Conservation (phyloP, 2,329 filamentous ascomycete genomes). For the Pseudophaeomoniella oleicola region DNA sequence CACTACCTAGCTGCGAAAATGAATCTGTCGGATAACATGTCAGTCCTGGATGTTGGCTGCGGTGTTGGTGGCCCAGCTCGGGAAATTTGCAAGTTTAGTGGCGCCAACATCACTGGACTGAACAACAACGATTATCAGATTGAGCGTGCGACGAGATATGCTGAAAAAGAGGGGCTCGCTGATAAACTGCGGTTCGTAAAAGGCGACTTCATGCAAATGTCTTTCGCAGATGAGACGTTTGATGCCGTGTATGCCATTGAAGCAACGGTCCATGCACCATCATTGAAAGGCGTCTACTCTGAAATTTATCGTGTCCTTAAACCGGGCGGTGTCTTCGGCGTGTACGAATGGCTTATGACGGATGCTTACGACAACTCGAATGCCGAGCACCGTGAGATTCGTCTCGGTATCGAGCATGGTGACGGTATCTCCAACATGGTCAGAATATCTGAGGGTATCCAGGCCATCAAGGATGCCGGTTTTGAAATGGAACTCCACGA, state of each 20-base stretch:
- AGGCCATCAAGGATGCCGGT: slow-evolving; percentile 73
- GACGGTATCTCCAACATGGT: slow-evolving; percentile 98
- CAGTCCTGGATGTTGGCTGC: slow-evolving; percentile 88
- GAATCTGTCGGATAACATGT: slow-evolving; percentile 71
- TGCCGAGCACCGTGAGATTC: slow-evolving; percentile 72
- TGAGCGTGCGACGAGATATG: slow-evolving; percentile 76
- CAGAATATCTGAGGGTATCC: slow-evolving; percentile 63
- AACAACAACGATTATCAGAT: slow-evolving; percentile 99
- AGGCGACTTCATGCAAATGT: slow-evolving; percentile 99
- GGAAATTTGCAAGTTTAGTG: slow-evolving; percentile 93
- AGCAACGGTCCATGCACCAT: slow-evolving; percentile 87
- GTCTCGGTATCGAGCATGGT: slow-evolving; percentile 87
- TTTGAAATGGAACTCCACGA: slow-evolving; percentile 75
- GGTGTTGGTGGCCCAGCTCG: slow-evolving; percentile 90
- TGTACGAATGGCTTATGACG: slow-evolving; percentile 99
- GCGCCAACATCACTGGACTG: slow-evolving; percentile 73
- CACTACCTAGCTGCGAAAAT: slow-evolving; percentile 92
- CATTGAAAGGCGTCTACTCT: slow-evolving; percentile 79
- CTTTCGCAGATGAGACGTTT: slow-evolving; percentile 80
- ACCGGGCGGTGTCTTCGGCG: slow-evolving; percentile 87
- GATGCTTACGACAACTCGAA: slow-evolving; percentile 86
- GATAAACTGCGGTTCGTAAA: slow-evolving; percentile 77
- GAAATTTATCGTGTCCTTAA: slow-evolving; percentile 93
- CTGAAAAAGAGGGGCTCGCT: slow-evolving; percentile 63
- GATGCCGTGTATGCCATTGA: slow-evolving; percentile 96